Percentiles rank a stretch among this genome's conserved stretches.
These are phyloP conservation scores for Hydnomerulius pinastri DNA, from an alignment of 768 basidiomycete genomes.

Conservation along the genomic window DNA sequence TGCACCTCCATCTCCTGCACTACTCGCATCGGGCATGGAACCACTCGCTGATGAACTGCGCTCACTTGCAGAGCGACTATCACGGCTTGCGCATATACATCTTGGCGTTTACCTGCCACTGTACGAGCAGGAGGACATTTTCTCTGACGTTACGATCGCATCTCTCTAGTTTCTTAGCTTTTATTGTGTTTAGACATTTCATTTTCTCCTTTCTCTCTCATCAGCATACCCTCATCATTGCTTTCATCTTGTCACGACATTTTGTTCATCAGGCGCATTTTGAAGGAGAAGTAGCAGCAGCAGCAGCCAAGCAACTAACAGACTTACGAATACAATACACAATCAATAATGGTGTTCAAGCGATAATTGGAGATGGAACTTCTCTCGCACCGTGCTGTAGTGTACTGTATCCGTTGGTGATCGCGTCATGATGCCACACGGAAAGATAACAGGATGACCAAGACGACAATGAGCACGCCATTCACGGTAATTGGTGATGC, in stretches of 20 bases:
- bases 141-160: constrained; percentile 22
- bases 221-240: constrained; percentile 31
- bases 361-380: background rate
- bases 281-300: constrained; percentile 28
- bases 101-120: constrained; percentile 74
- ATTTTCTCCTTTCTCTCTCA: constrained; percentile 9
- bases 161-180: constrained; percentile 16
- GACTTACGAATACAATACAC: constrained; percentile 29
- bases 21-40: constrained; percentile 63
- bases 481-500: background rate
- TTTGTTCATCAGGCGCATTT: constrained; percentile 22
- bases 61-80: constrained; percentile 67
- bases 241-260: constrained; percentile 27
- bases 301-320: constrained; percentile 24
- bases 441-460: too few relatives aligned
- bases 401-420: too few relatives aligned
- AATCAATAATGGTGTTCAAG: constrained; percentile 24
- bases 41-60: constrained; percentile 66
- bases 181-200: constrained; percentile 22
- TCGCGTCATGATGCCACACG: too few relatives aligned
- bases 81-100: constrained; percentile 73
- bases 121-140: constrained; percentile 64
- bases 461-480: background rate
- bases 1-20: constrained; percentile 10
- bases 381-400: background rate